A percentile compares a stretch with the other conserved stretches of the same genome.
Conservation (phyloP, 148 eudicot genomes). For the Chenopodium album region DNA sequence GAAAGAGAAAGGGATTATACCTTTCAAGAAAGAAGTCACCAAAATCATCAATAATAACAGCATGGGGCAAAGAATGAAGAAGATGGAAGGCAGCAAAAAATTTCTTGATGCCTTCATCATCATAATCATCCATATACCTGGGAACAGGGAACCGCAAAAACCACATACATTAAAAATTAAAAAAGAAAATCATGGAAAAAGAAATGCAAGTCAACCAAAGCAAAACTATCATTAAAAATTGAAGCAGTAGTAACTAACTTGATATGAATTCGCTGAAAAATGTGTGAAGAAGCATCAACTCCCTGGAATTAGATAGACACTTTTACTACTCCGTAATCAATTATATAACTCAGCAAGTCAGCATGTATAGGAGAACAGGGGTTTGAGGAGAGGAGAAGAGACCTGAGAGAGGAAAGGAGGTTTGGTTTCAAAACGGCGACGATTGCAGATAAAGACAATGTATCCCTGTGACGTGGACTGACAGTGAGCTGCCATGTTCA, state of each 20-base stretch:
- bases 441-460: slow-evolving; percentile 66
- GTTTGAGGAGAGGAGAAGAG: neutral
- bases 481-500: slow-evolving; percentile 39
- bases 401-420: slow-evolving; percentile 83
- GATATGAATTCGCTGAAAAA: slow-evolving; percentile 57
- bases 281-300: slow-evolving; percentile 52
- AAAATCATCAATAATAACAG: slow-evolving; percentile 70
- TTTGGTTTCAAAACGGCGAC: slow-evolving; percentile 41
- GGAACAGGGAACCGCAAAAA: too few species aligned
- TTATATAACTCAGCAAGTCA: neutral
- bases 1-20: slow-evolving; percentile 22
- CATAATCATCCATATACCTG: slow-evolving; percentile 74
- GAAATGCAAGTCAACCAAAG: neutral
- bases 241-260: slow-evolving; percentile 42
- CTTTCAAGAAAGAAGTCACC: slow-evolving; percentile 60
- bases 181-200: neutral
- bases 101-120: slow-evolving; percentile 62
- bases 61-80: slow-evolving; percentile 48
- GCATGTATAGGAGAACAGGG: neutral
- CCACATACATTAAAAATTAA: neutral
- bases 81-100: slow-evolving; percentile 83
- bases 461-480: slow-evolving; percentile 25
- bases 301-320: slow-evolving; percentile 39
- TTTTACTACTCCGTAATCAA: neutral
- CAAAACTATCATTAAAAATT: neutral